These are phyloP conservation scores for Neophaeococcomyces mojaviensis DNA, from an alignment of 2,329 filamentous ascomycete genomes.

Conservation along the genomic window DNA sequence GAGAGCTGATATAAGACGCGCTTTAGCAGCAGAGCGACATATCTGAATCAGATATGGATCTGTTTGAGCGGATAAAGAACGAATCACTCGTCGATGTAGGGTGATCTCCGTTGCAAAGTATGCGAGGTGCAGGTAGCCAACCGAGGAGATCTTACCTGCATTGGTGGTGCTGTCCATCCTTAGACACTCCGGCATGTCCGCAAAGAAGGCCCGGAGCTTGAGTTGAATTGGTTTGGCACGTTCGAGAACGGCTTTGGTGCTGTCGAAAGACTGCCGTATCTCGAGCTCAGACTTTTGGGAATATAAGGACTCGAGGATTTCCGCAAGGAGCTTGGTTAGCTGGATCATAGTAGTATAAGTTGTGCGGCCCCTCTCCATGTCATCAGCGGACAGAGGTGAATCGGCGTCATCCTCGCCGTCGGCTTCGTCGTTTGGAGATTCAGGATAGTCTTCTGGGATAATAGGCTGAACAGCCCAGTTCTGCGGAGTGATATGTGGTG, in stretches of 20 bases:
- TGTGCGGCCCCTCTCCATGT: slow-evolving; percentile 35
- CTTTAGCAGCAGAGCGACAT: slow-evolving; percentile 87
- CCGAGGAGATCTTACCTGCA: slow-evolving; percentile 31
- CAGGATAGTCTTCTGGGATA: slow-evolving; percentile 39
- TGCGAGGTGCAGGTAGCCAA: slow-evolving; percentile 39
- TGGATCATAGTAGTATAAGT: slow-evolving; percentile 47
- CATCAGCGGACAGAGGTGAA: slow-evolving; percentile 9
- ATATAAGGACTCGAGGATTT: slow-evolving; percentile 46
- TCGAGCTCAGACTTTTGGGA: slow-evolving; percentile 35
- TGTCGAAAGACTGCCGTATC: slow-evolving; percentile 17
- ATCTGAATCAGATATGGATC: slow-evolving; percentile 71
- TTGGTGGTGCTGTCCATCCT: slow-evolving; percentile 34
- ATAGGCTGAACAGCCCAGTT: slow-evolving; percentile 50
- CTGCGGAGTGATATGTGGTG: slow-evolving; percentile 45
- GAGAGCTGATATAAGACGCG: slow-evolving; percentile 89
- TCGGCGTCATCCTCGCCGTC: slow-evolving; percentile 23
- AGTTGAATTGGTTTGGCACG: slow-evolving; percentile 48
- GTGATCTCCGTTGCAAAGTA: slow-evolving; percentile 42
- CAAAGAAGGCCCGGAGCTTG: slow-evolving; percentile 47
- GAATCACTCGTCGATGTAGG: slow-evolving; percentile 36
- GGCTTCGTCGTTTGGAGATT: slow-evolving; percentile 23
- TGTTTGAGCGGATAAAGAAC: slow-evolving; percentile 32
- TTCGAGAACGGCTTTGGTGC: slow-evolving; percentile 44
- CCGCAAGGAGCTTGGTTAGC: slow-evolving; percentile 45
- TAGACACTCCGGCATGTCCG: slow-evolving; percentile 39